These are phyloP conservation scores for Oryza brachyantha DNA, from an alignment of 176 grass and related monocot genomes.

Conservation along the genomic window DNA sequence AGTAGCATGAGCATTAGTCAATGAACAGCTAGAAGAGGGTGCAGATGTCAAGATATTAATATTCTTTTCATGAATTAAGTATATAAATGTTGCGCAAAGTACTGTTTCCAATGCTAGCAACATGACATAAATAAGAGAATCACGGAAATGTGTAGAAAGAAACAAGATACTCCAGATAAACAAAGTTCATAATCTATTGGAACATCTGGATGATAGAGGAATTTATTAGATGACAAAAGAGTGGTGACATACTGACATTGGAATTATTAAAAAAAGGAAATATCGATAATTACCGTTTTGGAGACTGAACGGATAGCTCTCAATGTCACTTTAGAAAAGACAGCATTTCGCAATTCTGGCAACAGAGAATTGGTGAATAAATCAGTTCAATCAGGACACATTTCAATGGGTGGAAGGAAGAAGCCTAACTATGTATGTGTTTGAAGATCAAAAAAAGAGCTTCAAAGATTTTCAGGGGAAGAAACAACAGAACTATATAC, in stretches of 20 bases:
- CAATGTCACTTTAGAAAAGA: constrained; percentile 95
- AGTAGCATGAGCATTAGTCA: not conserved
- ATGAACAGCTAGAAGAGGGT: constrained; percentile 11
- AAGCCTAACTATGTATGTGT: not conserved
- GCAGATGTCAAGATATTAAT: constrained; percentile 23
- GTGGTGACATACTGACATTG: constrained; percentile 1
- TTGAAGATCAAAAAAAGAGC: constrained; percentile 12
- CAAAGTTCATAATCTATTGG: constrained; percentile 22
- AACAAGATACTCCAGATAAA: not conserved
- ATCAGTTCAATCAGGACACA: constrained; percentile 7
- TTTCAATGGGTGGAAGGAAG: constrained; percentile 7
- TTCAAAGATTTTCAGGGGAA: constrained; percentile 4
- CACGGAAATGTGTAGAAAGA: not conserved
- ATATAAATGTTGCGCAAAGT: not conserved
- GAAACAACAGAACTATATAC: not conserved
- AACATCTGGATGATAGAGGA: constrained; percentile 21
- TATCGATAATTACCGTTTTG: constrained; percentile 56
- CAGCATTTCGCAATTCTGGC: constrained; percentile 83
- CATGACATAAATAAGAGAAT: constrained; percentile 5
- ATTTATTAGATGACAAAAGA: not conserved
- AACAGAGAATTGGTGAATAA: constrained; percentile 35
- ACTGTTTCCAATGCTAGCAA: not conserved
- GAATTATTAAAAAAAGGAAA: constrained; percentile 4
- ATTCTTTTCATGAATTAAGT: not conserved
- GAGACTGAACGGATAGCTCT: constrained; percentile 93